Conservation (phyloP, 805 yeast genomes). For the Sungouiella blattae region DNA sequence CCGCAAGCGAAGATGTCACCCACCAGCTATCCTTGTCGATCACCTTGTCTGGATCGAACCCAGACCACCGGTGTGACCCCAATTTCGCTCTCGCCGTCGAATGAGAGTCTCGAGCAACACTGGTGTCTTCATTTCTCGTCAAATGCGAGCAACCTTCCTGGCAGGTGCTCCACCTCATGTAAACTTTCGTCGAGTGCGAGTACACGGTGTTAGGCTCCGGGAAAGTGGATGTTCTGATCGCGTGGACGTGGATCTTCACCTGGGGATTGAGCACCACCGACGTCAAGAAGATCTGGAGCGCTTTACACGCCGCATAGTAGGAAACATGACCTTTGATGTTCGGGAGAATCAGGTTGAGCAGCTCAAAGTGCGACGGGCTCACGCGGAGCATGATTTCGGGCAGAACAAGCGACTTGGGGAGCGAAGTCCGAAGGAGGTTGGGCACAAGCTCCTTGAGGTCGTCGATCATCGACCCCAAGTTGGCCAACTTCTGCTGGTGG, state of each 20-base stretch:
- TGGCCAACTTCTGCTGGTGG: conserved; percentile 39
- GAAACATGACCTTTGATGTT: conserved; percentile 51
- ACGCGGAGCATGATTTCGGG: conserved; percentile 49
- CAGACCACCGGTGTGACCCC: conserved; percentile 41
- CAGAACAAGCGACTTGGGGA: conserved; percentile 45
- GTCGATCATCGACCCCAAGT: conserved; percentile 53
- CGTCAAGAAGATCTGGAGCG: conserved; percentile 51
- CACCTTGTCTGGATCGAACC: conserved; percentile 25
- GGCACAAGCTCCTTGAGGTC: conserved; percentile 50
- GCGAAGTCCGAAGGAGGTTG: conserved; percentile 39
- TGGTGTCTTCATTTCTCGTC: conserved; percentile 1
- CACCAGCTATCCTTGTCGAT: conserved; percentile 13
- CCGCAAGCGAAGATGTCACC: conserved; percentile 22
- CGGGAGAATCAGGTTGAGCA: conserved; percentile 49
- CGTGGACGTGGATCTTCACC: conserved; percentile 50
- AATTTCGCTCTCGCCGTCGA: conserved; percentile 38
- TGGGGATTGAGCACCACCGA: conserved; percentile 54
- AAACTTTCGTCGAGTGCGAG: conserved; percentile 45
- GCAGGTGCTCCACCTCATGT: conserved; percentile 58
- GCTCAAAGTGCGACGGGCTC: conserved; percentile 49
- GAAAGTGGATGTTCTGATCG: conserved; percentile 30
- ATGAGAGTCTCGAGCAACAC: conserved; percentile 6
- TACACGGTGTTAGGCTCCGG: conserved; percentile 31
- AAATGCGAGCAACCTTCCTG: conserved; percentile 50
- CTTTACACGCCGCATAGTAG: conserved; percentile 54